phyloP scores from a whole-genome alignment of 768 basidiomycete species.

The Neoboletus subvelutipes region DNA sequence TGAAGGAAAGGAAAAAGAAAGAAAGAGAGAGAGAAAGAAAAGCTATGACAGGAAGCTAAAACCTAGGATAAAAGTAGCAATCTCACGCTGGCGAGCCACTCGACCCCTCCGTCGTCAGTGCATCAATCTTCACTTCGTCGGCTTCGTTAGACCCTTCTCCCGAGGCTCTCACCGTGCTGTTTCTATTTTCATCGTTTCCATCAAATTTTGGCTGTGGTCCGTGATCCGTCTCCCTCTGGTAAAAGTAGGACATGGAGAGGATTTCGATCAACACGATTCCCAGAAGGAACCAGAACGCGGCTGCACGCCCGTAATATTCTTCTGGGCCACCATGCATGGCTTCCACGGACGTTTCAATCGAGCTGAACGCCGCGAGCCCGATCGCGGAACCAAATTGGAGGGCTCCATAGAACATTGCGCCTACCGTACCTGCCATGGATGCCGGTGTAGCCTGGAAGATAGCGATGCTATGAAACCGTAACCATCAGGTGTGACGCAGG shows the following conservation, averaged over 20 bases:
- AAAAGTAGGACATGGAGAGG: conserved; percentile 36
- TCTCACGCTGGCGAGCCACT: not conserved
- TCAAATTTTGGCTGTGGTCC: conserved; percentile 2
- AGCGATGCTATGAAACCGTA: conserved; percentile 40
- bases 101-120: not conserved
- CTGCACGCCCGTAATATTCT: conserved; percentile 41
- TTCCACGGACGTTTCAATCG: conserved; percentile 48
- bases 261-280: conserved; percentile 36
- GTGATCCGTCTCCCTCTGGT: conserved; percentile 22
- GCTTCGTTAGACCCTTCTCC: not conserved
- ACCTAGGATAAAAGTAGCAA: not conserved
- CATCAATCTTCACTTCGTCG: not conserved
- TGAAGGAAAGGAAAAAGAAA: not conserved
- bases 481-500: not conserved
- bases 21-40: not conserved
- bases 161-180: not conserved
- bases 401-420: conserved; percentile 54
- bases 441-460: conserved; percentile 49
- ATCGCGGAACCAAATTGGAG: conserved; percentile 53
- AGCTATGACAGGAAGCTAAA: not conserved
- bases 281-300: conserved; percentile 46
- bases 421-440: conserved; percentile 52
- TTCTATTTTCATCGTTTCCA: not conserved
- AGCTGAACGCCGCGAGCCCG: conserved; percentile 47
- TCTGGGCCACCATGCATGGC: conserved; percentile 29